Conservation (phyloP, 805 yeast genomes). For the Barnettozyma pratensis region DNA sequence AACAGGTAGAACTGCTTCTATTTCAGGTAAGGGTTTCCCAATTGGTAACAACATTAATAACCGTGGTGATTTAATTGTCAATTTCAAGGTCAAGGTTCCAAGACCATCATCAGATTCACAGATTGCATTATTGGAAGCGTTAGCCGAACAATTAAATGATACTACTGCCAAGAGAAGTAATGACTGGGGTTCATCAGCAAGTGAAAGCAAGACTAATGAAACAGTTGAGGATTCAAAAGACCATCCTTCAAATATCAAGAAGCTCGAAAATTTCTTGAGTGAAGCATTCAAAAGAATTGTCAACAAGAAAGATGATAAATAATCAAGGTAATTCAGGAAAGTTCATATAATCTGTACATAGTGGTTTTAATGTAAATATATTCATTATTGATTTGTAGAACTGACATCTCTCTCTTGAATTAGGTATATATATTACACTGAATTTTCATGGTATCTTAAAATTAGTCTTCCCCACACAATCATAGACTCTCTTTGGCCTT, state of each 20-base stretch:
- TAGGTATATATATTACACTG: background rate
- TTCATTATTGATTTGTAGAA: background rate
- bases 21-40: conserved; percentile 89
- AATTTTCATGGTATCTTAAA: no score
- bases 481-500: conserved; percentile 11
- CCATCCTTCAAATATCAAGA: conserved; percentile 44
- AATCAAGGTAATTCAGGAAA: background rate
- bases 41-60: conserved; percentile 41
- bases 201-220: background rate
- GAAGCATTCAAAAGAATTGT: conserved; percentile 41
- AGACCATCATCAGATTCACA: conserved; percentile 81
- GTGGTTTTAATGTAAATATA: background rate
- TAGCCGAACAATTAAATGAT: conserved; percentile 89
- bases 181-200: conserved; percentile 15
- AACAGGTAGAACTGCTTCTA: conserved; percentile 62
- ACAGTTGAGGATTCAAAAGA: background rate
- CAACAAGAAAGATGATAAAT: conserved; percentile 3
- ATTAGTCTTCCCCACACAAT: background rate
- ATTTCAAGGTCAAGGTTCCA: conserved; percentile 63
- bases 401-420: background rate
- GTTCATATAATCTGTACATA: background rate
- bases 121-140: conserved; percentile 83
- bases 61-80: conserved; percentile 79
- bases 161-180: conserved; percentile 62
- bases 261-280: conserved; percentile 48